Percentiles rank a stretch among this genome's conserved stretches.
phyloP scores from a whole-genome alignment of 2,329 filamentous ascomycete species.

The Diaporthe humulicola region DNA sequence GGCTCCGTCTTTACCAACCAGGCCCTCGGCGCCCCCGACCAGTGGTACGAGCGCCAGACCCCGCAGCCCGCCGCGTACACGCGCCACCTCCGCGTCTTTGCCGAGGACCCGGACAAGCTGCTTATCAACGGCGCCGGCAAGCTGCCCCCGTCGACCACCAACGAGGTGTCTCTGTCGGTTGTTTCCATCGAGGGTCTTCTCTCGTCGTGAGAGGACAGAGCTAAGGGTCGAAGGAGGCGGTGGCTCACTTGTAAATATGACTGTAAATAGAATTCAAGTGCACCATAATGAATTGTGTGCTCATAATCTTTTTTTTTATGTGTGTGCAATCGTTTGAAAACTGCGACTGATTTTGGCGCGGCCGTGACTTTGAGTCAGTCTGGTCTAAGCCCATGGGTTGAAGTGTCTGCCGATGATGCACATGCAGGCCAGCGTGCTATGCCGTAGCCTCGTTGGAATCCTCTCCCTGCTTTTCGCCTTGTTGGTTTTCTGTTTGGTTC shows the following conservation, averaged over 20 bases:
- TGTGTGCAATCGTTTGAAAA: background rate
- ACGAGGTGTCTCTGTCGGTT: slow-evolving; percentile 56
- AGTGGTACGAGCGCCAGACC: slow-evolving; percentile 53
- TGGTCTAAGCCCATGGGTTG: background rate
- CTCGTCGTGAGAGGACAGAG: background rate
- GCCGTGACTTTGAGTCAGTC: background rate
- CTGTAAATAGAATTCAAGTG: slow-evolving; percentile 11
- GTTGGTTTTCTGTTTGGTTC: background rate
- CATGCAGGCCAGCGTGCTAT: background rate
- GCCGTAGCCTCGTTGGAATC: background rate
- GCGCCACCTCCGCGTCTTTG: slow-evolving; percentile 52
- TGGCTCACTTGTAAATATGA: slow-evolving; percentile 5
- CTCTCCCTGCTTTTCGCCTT: slow-evolving; percentile 15
- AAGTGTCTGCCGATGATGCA: background rate
- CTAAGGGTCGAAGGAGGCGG: background rate
- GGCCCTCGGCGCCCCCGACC: slow-evolving; percentile 52
- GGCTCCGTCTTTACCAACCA: slow-evolving; percentile 59
- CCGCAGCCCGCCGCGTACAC: slow-evolving; percentile 55
- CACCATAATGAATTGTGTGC: background rate
- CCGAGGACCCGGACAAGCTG: slow-evolving; percentile 50
- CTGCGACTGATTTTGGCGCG: background rate
- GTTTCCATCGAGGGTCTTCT: slow-evolving; percentile 43
- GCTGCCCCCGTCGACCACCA: slow-evolving; percentile 61
- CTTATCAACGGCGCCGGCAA: slow-evolving; percentile 61
- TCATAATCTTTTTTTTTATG: background rate